Conservation (phyloP, 1,139 yeast species). For the Candida freyschussii region DNA sequence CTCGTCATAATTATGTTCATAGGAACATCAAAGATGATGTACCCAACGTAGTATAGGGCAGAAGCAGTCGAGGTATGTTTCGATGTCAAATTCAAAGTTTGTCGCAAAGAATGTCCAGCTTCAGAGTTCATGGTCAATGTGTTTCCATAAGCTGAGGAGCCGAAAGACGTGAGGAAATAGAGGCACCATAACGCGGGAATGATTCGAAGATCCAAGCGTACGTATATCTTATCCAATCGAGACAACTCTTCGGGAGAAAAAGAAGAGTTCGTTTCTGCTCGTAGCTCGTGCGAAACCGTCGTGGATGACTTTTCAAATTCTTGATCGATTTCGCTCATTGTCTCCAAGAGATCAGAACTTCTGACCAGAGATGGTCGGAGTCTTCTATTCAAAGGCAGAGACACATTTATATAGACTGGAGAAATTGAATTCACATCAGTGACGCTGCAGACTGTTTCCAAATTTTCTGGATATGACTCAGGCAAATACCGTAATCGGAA, state of each 20-base stretch:
- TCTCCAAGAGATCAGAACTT: not conserved
- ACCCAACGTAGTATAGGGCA: slow-evolving; percentile 80
- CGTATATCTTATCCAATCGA: slow-evolving; percentile 54
- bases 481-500: slow-evolving; percentile 3
- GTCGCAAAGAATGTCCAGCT: slow-evolving; percentile 57
- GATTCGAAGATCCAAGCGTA: slow-evolving; percentile 63
- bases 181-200: slow-evolving; percentile 82
- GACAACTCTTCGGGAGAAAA: slow-evolving; percentile 28
- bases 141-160: slow-evolving; percentile 71
- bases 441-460: no score
- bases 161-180: slow-evolving; percentile 77
- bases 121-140: slow-evolving; percentile 75
- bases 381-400: no score
- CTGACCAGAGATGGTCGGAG: no score
- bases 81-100: slow-evolving; percentile 45
- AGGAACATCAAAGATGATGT: slow-evolving; percentile 79
- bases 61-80: slow-evolving; percentile 70
- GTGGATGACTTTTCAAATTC: slow-evolving; percentile 11
- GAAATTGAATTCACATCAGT: no score
- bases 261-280: slow-evolving; percentile 2
- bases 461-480: slow-evolving; percentile 4
- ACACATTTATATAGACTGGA: no score
- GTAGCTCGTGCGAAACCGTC: slow-evolving; percentile 6
- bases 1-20: slow-evolving; percentile 84
- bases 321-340: slow-evolving; percentile 12